Evolutionary conservation across 352 stramenopile genomes (phyloP), one percentile per base, ranked within the genome.

Genomic region (Elongisporangium undulatum): DNA sequence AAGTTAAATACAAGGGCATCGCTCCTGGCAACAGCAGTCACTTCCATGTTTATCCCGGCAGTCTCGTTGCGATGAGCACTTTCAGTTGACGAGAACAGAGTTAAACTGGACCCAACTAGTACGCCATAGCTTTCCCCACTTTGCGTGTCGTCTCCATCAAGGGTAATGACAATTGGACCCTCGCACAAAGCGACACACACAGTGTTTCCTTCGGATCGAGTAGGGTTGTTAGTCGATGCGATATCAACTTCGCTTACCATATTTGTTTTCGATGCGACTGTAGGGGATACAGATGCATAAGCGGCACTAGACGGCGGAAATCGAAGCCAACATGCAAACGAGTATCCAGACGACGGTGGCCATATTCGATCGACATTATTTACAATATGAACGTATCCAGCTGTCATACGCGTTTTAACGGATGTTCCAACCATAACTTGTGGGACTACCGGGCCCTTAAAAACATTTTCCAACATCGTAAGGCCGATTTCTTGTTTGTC

Each of bases 271-370:
- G 1, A 17, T 41, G 48, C 5, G 23, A 41, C 29, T 41, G 29
- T 41, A 2, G 29, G 29, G 29, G 29, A 41, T 24, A 38, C 21
- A 12, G 19, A 26, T n/a, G 51, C 53, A n/a, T 4, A 48, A 22
- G 48, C 24, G 41, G 51, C 34, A 45, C 53, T 64, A 12, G 62
- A 45, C 0, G 59, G 34, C 41, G 82, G 76, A 60, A 94, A 86
- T 13, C 72, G 66, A 1, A 91, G 51, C 85, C 85, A 94, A 39
- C 79, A 92, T 2, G 79, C 79, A 65, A 92, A 90, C 0, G 80
- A 89, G 52, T 92, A 94, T 12, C 82, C 85, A 29, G 77, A 87
- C 34, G 75, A 67, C 17, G 85, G 77, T 23, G 85, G 85, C 85
- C 85, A 94, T 10, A 75, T 38, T 26, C 76, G 76, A 60, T 91